Conservation (phyloP, 2,329 filamentous ascomycete species). For the Botrytis medusae region DNA sequence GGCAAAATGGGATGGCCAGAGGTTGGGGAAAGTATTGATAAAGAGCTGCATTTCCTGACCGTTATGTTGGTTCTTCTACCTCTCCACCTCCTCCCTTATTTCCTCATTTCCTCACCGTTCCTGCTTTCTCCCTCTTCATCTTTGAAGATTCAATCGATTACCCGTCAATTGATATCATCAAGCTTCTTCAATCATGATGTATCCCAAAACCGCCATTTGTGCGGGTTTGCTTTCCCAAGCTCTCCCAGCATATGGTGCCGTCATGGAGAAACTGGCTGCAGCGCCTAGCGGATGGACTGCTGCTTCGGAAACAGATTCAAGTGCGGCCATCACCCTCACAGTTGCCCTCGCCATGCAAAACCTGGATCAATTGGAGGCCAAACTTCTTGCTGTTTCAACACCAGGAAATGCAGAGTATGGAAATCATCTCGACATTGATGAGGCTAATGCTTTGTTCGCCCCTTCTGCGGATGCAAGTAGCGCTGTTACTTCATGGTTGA, state of each 20-base stretch:
- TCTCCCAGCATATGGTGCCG: slow-evolving; percentile 9
- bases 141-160: neutral
- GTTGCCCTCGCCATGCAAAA: slow-evolving; percentile 49
- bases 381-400: slow-evolving; percentile 47
- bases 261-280: slow-evolving; percentile 25
- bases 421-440: slow-evolving; percentile 50
- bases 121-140: neutral
- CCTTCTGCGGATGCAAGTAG: slow-evolving; percentile 51
- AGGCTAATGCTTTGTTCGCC: slow-evolving; percentile 54
- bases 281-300: slow-evolving; percentile 29
- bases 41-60: neutral
- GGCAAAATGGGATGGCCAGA: neutral
- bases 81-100: too few species aligned
- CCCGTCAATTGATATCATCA: neutral
- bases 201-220: slow-evolving; percentile 12
- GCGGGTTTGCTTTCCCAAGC: slow-evolving; percentile 21
- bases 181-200: slow-evolving; percentile 18
- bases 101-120: neutral
- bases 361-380: slow-evolving; percentile 46
- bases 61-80: neutral
- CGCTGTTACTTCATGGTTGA: slow-evolving; percentile 56
- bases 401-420: slow-evolving; percentile 54
- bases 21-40: neutral
- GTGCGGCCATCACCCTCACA: slow-evolving; percentile 23
- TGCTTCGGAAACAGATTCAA: slow-evolving; percentile 15